Conservation (phyloP, 345 rosid genomes). For the Camelina sativa region DNA sequence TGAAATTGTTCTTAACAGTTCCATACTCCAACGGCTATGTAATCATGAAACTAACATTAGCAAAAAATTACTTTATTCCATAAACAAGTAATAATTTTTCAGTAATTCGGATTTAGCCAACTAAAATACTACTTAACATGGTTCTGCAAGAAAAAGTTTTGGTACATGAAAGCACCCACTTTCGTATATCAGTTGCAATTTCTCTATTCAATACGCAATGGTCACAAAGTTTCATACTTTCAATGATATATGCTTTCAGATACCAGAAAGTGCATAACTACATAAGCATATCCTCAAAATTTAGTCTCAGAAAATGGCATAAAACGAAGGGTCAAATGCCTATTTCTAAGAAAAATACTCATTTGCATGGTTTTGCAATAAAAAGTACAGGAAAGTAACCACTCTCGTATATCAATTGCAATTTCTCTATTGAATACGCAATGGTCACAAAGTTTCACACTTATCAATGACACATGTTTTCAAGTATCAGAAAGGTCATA, state of each 20-base stretch:
- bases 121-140: slow-evolving; percentile 1
- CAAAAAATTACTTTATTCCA: background rate
- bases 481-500: background rate
- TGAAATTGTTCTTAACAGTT: background rate
- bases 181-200: slow-evolving; percentile 49
- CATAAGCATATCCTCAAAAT: background rate
- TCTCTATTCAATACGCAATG: slow-evolving; percentile 42
- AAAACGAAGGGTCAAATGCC: background rate
- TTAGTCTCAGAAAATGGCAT: background rate
- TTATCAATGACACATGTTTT: background rate
- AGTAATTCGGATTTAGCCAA: background rate
- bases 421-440: slow-evolving; percentile 43
- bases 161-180: slow-evolving; percentile 55
- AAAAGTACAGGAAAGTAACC: slow-evolving; percentile 50
- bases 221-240: slow-evolving; percentile 8
- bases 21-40: background rate
- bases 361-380: background rate
- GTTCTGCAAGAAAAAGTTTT: slow-evolving; percentile 17
- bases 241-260: background rate
- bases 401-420: slow-evolving; percentile 51
- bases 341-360: background rate
- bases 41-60: background rate
- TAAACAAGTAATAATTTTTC: background rate
- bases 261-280: background rate
- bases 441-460: slow-evolving; percentile 5